A percentile compares a stretch with the other conserved stretches of the same genome.
These are phyloP conservation scores for Chaetomium sp. DNA, from an alignment of 2,329 filamentous ascomycete genomes.

Conservation along the genomic window DNA sequence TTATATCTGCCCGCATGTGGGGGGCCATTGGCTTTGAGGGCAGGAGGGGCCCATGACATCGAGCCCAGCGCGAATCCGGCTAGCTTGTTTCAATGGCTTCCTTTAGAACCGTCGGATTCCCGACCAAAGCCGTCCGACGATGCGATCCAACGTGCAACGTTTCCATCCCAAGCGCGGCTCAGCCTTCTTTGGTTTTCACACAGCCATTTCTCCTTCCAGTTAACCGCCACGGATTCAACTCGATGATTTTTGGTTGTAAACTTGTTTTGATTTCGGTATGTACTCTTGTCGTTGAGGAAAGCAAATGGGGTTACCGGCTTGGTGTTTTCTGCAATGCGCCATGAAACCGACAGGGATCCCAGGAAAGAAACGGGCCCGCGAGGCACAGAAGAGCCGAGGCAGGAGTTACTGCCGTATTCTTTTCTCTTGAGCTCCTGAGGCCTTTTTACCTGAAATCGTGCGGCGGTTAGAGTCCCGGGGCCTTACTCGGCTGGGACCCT, in stretches of 20 bases:
- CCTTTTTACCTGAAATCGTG: background rate
- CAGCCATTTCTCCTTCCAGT: background rate
- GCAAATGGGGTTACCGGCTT: background rate
- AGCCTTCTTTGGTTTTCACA: background rate
- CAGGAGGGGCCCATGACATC: constrained; percentile 19
- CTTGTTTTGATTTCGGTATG: no score
- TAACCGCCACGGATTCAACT: background rate
- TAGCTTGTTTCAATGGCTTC: constrained; percentile 20
- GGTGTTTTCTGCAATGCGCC: background rate
- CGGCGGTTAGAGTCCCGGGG: background rate
- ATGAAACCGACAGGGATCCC: constrained; percentile 10
- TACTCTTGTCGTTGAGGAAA: background rate
- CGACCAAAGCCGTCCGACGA: constrained; percentile 10
- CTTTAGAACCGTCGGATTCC: constrained; percentile 9
- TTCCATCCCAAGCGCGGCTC: constrained; percentile 1
- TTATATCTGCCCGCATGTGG: constrained; percentile 22
- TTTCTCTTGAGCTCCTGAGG: constrained; percentile 1
- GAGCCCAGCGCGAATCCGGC: constrained; percentile 13
- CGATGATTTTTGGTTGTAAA: background rate
- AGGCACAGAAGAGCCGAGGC: constrained; percentile 19
- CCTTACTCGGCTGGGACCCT: no score
- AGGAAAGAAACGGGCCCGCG: constrained; percentile 9
- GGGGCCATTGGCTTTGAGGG: constrained; percentile 14
- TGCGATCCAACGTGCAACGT: background rate
- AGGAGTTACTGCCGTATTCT: constrained; percentile 1